Conservation (phyloP, 2,329 filamentous ascomycete genomes). For the Pyrenophora seminiperda region DNA sequence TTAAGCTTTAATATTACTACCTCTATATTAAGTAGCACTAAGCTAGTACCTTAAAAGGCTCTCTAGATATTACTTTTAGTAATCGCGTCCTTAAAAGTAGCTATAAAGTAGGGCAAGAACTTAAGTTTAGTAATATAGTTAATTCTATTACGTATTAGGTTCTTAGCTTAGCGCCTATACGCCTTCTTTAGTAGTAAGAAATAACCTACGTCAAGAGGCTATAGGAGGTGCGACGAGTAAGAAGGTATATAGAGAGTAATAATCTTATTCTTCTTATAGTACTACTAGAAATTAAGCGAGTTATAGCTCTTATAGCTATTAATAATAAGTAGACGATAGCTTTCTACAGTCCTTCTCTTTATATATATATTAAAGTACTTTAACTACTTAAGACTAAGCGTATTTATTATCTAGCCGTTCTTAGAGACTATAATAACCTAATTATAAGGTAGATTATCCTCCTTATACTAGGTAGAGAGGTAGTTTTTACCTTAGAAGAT, state of each 20-base stretch:
- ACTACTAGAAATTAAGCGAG: conserved; percentile 32
- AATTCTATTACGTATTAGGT: neutral
- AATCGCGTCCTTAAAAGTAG: neutral
- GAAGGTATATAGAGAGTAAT: conserved; percentile 40
- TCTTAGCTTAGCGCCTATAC: conserved; percentile 1
- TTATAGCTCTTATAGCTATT: conserved; percentile 4
- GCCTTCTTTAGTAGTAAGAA: conserved; percentile 39
- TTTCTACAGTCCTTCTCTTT: neutral
- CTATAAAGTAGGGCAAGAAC: neutral
- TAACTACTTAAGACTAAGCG: neutral
- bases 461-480: conserved; percentile 12
- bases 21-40: conserved; percentile 41
- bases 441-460: neutral
- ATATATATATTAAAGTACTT: neutral
- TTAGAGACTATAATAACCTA: conserved; percentile 3
- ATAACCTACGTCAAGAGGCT: conserved; percentile 47
- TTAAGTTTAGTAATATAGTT: conserved; percentile 1
- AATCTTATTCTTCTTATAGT: conserved; percentile 23
- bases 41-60: conserved; percentile 40
- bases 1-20: conserved; percentile 42
- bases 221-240: conserved; percentile 45
- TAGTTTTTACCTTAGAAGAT: neutral
- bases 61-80: neutral
- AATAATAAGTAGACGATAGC: neutral
- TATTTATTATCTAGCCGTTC: neutral